Evolutionary conservation across 108 stramenopile genomes (phyloP), one percentile per base, ranked within the genome.

Genomic region (Cyclostephanos tholiformis): DNA sequence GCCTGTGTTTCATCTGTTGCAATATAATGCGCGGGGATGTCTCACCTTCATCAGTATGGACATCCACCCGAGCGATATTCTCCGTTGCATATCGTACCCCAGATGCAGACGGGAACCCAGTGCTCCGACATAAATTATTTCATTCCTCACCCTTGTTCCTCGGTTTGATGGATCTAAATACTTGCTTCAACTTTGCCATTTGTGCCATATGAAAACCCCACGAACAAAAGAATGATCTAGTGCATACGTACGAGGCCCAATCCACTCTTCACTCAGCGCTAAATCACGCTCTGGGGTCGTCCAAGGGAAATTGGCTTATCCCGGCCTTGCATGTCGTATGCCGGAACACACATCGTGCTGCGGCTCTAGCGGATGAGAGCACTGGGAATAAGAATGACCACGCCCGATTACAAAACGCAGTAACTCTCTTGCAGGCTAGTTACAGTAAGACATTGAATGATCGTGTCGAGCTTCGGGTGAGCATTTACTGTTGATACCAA

Each of bases 381-480:
- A 50, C 77, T n/a, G 60, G 58, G 36, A 69, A 74, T 39, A 77
- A 66, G 53, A 80, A 88, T 59, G 85, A 88, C 62, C 82, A 88
- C 41, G 84, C 87, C 22, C 88, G 87, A 29, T 62, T 95, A 48
- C 89, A 95, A 64, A 87, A 73, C 71, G 91, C 91, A 16, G 91
- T 91, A 25, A 89, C 87, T 5, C 53, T 92, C 3, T 57, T 95
- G 50, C 91, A 95, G 66, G 91, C 91, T 36, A 84, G 82, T 63
- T 95, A 88, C 60, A 88, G 87, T 69, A 91, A 88, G 69, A 89
- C 91, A 17, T 74, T 92, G 82, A 95, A 95, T 74, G 94, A 95
- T 78, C 87, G 94, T 23, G 87, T 83, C 36, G 91, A 92, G 63
- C 75, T 84, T 52, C 70, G 77, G 36, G 85, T 83, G 58, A 39